Conservation (phyloP, 257 asterid species). For the Orobanche coerulescens region DNA sequence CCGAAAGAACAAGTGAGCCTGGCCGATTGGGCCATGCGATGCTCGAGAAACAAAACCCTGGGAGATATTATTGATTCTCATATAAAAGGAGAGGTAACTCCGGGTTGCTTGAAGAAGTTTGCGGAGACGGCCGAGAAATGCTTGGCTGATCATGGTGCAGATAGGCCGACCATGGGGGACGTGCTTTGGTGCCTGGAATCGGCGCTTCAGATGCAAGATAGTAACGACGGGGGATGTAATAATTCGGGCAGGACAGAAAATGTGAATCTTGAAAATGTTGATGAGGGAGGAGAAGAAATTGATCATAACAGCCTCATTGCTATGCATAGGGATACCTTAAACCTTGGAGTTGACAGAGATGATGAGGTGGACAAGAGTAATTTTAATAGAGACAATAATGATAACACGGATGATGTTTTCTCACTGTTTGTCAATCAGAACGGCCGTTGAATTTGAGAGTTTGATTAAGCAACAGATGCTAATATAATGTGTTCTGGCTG, state of each 20-base stretch:
- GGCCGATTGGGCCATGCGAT: constrained; percentile 51
- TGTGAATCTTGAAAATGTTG: constrained; percentile 15
- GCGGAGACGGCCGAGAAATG: constrained; percentile 49
- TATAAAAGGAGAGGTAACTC: constrained; percentile 38
- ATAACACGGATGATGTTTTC: constrained; percentile 32
- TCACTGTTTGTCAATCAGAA: constrained; percentile 47
- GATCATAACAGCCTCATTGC: constrained; percentile 40
- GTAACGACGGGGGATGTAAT: constrained; percentile 16
- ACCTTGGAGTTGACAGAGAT: constrained; percentile 41
- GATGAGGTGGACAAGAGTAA: constrained; percentile 1
- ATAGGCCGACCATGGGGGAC: constrained; percentile 72
- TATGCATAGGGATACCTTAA: constrained; percentile 45
- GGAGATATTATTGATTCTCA: constrained; percentile 57
- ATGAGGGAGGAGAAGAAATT: not conserved
- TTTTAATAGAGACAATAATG: too few species aligned
- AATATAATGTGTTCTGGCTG: too few species aligned
- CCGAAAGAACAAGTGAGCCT: constrained; percentile 63
- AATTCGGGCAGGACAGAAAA: not conserved
- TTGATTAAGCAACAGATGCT: too few species aligned
- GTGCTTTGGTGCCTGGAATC: constrained; percentile 60
- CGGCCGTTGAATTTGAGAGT: constrained; percentile 40
- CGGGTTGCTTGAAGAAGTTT: constrained; percentile 44
- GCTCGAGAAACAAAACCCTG: constrained; percentile 38
- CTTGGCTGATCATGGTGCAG: constrained; percentile 49
- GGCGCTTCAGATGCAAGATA: constrained; percentile 47